A percentile compares a stretch with the other conserved stretches of the same genome.
Conservation (phyloP, 345 rosid genomes). For the Gossypium turneri region DNA sequence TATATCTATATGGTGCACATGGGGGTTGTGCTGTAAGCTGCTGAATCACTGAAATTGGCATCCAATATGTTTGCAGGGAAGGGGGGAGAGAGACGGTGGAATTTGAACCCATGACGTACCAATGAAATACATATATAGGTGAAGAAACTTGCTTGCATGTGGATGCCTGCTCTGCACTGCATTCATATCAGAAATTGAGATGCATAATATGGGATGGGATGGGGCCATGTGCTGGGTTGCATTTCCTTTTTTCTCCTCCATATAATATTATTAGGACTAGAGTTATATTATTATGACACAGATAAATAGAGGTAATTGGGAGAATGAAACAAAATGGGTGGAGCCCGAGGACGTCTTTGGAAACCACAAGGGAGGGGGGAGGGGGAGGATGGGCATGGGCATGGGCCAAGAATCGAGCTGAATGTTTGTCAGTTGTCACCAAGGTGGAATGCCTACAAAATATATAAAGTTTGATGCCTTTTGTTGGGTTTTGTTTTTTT, state of each 20-base stretch:
- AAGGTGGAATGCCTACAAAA: background rate
- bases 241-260: background rate
- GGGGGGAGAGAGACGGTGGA: background rate
- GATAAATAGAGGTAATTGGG: background rate
- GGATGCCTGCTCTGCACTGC: background rate
- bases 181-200: background rate
- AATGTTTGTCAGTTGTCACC: constrained; percentile 34
- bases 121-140: background rate
- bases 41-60: background rate
- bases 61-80: background rate
- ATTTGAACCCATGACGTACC: background rate
- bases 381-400: constrained; percentile 1
- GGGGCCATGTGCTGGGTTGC: background rate
- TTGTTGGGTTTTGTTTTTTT: background rate
- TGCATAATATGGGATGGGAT: background rate
- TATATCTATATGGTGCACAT: background rate
- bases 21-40: background rate
- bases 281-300: background rate
- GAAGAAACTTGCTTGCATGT: background rate
- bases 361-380: background rate
- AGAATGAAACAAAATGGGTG: background rate
- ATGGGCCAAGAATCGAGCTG: constrained; percentile 32
- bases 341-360: background rate
- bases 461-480: background rate
- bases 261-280: background rate